These are phyloP conservation scores for Alternaria sp. DNA, from an alignment of 2,329 filamentous ascomycete genomes.

Conservation along the genomic window DNA sequence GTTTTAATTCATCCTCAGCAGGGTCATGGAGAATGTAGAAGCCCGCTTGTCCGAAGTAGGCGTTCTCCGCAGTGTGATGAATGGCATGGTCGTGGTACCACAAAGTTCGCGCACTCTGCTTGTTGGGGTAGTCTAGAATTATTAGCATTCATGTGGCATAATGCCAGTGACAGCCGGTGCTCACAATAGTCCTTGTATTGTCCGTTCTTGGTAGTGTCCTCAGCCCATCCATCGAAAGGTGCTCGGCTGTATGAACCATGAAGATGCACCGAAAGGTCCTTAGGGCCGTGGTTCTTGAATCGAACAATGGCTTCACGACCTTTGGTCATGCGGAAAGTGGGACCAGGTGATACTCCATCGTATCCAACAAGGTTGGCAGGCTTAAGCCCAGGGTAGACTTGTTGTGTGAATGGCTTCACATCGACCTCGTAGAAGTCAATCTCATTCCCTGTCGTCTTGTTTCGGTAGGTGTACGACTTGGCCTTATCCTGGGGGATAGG, in stretches of 20 bases:
- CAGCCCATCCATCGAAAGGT: constrained; percentile 62
- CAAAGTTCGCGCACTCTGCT: constrained; percentile 58
- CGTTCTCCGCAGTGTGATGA: constrained; percentile 60
- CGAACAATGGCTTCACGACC: constrained; percentile 62
- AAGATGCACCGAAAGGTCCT: constrained; percentile 60
- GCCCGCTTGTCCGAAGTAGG: constrained; percentile 65
- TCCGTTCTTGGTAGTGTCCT: constrained; percentile 58
- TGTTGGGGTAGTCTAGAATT: constrained; percentile 60
- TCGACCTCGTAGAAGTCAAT: constrained; percentile 58
- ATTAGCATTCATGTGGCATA: constrained; percentile 3
- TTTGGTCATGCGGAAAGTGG: constrained; percentile 58
- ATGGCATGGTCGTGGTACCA: constrained; percentile 61
- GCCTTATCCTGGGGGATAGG: constrained; percentile 55
- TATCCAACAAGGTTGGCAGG: constrained; percentile 57
- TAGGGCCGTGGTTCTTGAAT: constrained; percentile 59
- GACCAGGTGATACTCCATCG: constrained; percentile 63
- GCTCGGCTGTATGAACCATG: constrained; percentile 59
- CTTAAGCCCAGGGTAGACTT: constrained; percentile 53
- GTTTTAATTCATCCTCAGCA: constrained; percentile 56
- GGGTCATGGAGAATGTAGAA: constrained; percentile 63
- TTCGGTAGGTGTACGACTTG: constrained; percentile 41
- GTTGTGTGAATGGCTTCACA: constrained; percentile 52
- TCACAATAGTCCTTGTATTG: constrained; percentile 58
- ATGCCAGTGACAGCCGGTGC: background rate
- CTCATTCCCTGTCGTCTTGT: constrained; percentile 43